Percentiles rank a stretch among this genome's conserved stretches.
Evolutionary conservation across 2,329 filamentous ascomycete genomes (phyloP).

Genomic region (Ophiobolus disseminans): DNA sequence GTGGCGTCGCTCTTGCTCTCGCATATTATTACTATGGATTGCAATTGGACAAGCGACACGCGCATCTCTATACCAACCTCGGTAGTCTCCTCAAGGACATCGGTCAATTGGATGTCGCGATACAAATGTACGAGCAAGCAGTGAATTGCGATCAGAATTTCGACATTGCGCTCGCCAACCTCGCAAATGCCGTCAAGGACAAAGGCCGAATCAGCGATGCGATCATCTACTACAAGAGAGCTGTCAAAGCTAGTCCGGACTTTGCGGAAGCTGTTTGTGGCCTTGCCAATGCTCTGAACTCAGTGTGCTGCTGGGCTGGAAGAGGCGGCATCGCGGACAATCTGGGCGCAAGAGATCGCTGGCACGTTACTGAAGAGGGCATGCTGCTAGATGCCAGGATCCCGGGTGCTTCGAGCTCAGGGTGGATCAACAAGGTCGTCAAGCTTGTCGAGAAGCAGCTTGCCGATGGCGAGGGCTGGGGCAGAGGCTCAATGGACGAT

Average conservation of each 20-base stretch:
- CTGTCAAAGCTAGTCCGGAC: constrained; percentile 88
- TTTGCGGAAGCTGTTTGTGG: constrained; percentile 98
- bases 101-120: constrained; percentile 87
- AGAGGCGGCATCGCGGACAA: constrained; percentile 84
- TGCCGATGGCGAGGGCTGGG: constrained; percentile 85
- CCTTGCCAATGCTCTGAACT: constrained; percentile 91
- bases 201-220: constrained; percentile 91
- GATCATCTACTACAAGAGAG: constrained; percentile 88
- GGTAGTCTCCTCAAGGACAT: constrained; percentile 96
- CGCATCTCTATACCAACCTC: constrained; percentile 95
- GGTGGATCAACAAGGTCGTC: constrained; percentile 89
- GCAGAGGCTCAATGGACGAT: constrained; percentile 68
- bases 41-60: constrained; percentile 83
- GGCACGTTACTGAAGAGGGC: constrained; percentile 88
- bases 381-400: constrained; percentile 77
- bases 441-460: constrained; percentile 91
- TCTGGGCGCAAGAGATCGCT: constrained; percentile 78
- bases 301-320: constrained; percentile 92
- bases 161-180: constrained; percentile 93
- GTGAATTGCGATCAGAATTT: constrained; percentile 93
- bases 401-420: constrained; percentile 67
- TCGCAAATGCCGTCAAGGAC: constrained; percentile 98
- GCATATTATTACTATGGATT: constrained; percentile 96
- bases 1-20: constrained; percentile 84
- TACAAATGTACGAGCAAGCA: constrained; percentile 96